Conservation (phyloP, 2,329 filamentous ascomycete genomes). For the Aureobasidium sp. region DNA sequence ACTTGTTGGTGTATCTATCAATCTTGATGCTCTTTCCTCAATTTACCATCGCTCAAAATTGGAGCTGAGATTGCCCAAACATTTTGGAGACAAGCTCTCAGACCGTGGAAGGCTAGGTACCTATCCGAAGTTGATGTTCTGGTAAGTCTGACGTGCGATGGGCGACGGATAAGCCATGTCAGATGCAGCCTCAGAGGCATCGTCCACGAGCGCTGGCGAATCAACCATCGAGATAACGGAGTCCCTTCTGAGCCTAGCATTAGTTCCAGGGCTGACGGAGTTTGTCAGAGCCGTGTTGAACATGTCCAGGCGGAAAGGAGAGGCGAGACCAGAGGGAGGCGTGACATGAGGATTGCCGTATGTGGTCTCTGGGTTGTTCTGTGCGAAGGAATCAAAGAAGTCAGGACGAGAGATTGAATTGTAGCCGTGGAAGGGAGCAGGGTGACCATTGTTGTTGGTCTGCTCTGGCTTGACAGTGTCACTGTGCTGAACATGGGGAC, state of each 20-base stretch:
- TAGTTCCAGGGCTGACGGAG: background rate
- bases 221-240: background rate
- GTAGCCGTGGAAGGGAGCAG: background rate
- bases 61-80: background rate
- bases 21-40: too few relatives aligned
- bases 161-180: background rate
- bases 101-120: background rate
- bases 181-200: background rate
- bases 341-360: background rate
- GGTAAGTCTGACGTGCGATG: background rate
- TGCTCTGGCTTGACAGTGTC: background rate
- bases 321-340: background rate
- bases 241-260: background rate
- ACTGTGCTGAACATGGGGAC: background rate
- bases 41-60: background rate
- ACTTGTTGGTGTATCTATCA: background rate
- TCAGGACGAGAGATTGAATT: background rate
- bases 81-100: background rate
- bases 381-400: background rate
- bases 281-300: background rate
- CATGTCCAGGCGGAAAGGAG: constrained; percentile 1
- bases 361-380: background rate
- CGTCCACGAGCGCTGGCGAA: background rate
- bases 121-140: background rate
- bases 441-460: background rate